These are phyloP conservation scores for Amanita rimosa DNA, from an alignment of 768 basidiomycete species.

Conservation along the genomic window DNA sequence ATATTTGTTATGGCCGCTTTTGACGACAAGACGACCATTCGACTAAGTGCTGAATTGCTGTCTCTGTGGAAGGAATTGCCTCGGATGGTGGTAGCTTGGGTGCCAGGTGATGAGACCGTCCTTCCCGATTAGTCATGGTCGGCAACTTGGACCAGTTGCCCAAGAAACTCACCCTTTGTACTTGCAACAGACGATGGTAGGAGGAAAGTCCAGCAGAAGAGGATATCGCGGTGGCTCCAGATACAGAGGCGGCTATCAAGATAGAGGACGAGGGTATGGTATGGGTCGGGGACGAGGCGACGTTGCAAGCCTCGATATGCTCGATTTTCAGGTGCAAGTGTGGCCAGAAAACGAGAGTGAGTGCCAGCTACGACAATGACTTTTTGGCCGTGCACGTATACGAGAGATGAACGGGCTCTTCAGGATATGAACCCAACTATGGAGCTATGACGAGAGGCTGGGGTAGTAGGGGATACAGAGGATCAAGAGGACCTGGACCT, in stretches of 20 bases:
- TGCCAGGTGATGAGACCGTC: no score
- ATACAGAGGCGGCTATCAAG: conserved; percentile 4
- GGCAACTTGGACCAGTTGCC: neutral
- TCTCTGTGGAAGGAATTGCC: no score
- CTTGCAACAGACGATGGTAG: neutral
- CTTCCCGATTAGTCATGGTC: neutral
- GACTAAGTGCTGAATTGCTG: no score
- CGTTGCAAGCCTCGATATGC: conserved; percentile 11
- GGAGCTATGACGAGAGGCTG: neutral
- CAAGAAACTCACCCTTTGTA: neutral
- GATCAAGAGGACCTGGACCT: neutral
- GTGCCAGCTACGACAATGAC: conserved; percentile 6
- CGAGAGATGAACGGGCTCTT: neutral
- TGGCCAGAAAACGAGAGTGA: conserved; percentile 12
- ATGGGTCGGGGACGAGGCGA: conserved; percentile 12
- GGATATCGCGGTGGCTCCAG: conserved; percentile 9
- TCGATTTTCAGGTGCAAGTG: conserved; percentile 7
- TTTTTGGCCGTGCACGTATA: neutral
- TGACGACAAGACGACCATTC: no score
- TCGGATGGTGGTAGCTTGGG: no score
- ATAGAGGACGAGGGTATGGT: conserved; percentile 17
- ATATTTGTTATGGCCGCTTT: no score
- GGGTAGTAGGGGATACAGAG: conserved; percentile 3
- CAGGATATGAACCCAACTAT: neutral
- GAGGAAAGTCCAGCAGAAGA: conserved; percentile 10